Evolutionary conservation across 768 basidiomycete species (phyloP).

Genomic region (Termitomyces sp.): DNA sequence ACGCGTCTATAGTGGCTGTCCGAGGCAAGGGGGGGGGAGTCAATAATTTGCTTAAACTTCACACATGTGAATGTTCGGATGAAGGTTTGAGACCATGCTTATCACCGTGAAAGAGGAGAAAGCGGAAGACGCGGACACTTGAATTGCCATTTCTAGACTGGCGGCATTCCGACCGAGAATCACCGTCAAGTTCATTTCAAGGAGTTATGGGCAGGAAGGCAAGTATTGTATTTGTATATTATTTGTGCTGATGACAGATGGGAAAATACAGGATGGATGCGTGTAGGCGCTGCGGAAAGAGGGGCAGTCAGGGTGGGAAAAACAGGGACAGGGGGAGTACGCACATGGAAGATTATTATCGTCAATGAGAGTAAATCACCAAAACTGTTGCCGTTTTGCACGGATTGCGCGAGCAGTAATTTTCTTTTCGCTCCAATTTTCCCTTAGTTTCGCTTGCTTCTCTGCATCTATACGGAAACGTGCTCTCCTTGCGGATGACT

Average conservation of each 20-base stretch:
- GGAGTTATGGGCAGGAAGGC: not conserved
- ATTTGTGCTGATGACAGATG: conserved; percentile 7
- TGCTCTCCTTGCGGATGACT: conserved; percentile 40
- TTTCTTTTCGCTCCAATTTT: conserved; percentile 71
- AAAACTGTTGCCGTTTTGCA: conserved; percentile 63
- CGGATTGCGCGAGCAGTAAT: conserved; percentile 55
- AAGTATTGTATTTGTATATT: conserved; percentile 3
- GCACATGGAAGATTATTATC: conserved; percentile 6
- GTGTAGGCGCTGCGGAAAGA: not conserved
- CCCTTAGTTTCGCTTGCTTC: conserved; percentile 45
- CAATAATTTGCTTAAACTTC: not conserved
- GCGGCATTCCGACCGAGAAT: conserved; percentile 30
- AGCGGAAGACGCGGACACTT: conserved; percentile 23
- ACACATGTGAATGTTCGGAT: conserved; percentile 26
- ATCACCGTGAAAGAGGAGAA: conserved; percentile 14
- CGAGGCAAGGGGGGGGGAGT: not conserved
- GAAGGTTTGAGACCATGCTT: conserved; percentile 15
- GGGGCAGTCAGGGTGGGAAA: not conserved
- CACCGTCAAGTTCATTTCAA: not conserved
- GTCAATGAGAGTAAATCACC: conserved; percentile 39
- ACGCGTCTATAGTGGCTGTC: not conserved
- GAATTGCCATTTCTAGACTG: conserved; percentile 23
- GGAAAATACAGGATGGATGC: not conserved
- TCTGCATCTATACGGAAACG: conserved; percentile 26
- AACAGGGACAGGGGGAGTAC: not conserved